Evolutionary conservation across 345 rosid genomes (phyloP).

Genomic region (Balakata baccata): DNA sequence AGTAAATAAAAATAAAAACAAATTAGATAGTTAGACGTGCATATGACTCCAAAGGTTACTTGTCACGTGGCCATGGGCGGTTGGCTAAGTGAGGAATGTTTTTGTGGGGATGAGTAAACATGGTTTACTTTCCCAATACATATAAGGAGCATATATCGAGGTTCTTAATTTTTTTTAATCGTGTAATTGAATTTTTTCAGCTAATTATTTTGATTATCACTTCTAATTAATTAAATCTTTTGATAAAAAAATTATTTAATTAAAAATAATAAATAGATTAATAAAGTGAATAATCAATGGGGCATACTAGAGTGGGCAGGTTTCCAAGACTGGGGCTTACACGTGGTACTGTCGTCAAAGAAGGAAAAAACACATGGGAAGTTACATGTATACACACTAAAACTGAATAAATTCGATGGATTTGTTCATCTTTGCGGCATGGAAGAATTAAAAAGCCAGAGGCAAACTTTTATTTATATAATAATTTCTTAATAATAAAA

Average conservation of each 20-base stretch:
- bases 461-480: too few species aligned
- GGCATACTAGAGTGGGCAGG: not conserved
- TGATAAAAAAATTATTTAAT: not conserved
- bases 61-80: conserved; percentile 5
- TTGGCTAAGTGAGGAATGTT: conserved; percentile 25
- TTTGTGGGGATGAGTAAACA: not conserved
- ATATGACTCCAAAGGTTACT: too few species aligned
- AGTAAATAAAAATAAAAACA: too few species aligned
- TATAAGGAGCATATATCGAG: too few species aligned
- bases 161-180: too few species aligned
- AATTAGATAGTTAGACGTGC: too few species aligned
- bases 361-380: conserved; percentile 31
- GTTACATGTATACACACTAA: not conserved
- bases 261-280: too few species aligned
- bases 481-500: too few species aligned
- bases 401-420: conserved; percentile 25
- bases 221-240: too few species aligned
- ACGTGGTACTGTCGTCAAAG: conserved; percentile 37
- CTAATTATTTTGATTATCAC: too few species aligned
- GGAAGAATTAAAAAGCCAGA: too few species aligned
- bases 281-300: not conserved
- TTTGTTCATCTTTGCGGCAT: conserved; percentile 23
- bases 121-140: not conserved
- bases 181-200: too few species aligned
- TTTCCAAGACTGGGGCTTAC: conserved; percentile 19